A percentile compares a stretch with the other conserved stretches of the same genome.
phyloP scores from a whole-genome alignment of 305 asterid genomes.

The Withania somnifera region DNA sequence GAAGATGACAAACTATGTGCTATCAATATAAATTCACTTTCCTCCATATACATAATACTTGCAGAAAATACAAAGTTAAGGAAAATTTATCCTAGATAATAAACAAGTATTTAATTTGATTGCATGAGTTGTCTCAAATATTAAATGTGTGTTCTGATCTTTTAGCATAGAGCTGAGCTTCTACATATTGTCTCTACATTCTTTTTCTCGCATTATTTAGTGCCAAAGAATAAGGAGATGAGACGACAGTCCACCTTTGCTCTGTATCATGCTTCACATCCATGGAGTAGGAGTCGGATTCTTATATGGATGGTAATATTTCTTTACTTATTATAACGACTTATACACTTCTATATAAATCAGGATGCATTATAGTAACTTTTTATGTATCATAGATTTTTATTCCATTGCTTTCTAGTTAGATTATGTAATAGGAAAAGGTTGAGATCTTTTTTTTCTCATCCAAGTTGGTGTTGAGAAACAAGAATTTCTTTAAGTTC shows the following conservation, averaged over 20 bases:
- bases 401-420: background rate
- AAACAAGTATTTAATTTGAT: background rate
- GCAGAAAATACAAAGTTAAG: background rate
- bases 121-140: background rate
- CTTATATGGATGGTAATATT: slow-evolving; percentile 82
- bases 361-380: background rate
- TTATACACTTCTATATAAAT: background rate
- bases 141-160: background rate
- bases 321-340: background rate
- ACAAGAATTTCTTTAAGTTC: background rate
- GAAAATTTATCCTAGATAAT: background rate
- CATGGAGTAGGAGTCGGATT: slow-evolving; percentile 72
- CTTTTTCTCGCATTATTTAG: background rate
- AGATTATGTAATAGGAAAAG: background rate
- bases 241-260: slow-evolving; percentile 78
- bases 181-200: background rate
- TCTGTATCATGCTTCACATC: slow-evolving; percentile 79
- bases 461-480: background rate
- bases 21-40: background rate
- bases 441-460: background rate
- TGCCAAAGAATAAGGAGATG: slow-evolving; percentile 62
- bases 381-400: background rate
- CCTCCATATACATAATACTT: background rate
- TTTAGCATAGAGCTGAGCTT: background rate
- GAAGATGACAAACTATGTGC: background rate